These are phyloP conservation scores for Wickerhamiella azyma DNA, from an alignment of 805 yeast species.

Conservation along the genomic window DNA sequence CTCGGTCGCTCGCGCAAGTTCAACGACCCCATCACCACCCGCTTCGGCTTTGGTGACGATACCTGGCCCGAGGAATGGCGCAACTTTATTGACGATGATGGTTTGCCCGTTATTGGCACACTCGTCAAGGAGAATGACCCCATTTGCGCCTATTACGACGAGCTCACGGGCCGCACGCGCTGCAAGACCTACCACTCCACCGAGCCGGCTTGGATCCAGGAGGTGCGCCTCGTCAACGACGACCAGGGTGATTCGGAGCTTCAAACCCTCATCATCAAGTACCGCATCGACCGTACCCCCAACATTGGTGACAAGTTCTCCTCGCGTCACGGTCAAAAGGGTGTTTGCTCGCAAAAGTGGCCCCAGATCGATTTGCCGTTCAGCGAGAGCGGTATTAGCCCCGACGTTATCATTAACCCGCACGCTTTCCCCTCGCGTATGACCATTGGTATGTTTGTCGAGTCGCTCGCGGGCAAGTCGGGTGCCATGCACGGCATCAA, in stretches of 20 bases:
- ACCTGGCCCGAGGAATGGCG: conserved; percentile 89
- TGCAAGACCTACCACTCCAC: conserved; percentile 85
- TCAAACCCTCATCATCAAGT: conserved; percentile 75
- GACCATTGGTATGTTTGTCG: conserved; percentile 99
- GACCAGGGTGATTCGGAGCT: conserved; percentile 64
- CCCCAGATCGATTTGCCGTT: conserved; percentile 96
- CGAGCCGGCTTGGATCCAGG: conserved; percentile 91
- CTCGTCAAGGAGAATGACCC: conserved; percentile 93
- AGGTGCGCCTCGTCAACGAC: conserved; percentile 83
- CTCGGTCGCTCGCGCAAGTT: conserved; percentile 61
- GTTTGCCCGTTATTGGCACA: conserved; percentile 80
- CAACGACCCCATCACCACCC: conserved; percentile 91
- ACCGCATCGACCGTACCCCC: conserved; percentile 82
- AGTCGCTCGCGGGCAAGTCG: conserved; percentile 95
- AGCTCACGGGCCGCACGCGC: conserved; percentile 77
- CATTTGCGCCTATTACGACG: conserved; percentile 83
- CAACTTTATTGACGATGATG: conserved; percentile 78
- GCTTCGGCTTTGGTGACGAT: conserved; percentile 87
- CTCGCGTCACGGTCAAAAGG: conserved; percentile 96
- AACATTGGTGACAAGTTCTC: conserved; percentile 96
- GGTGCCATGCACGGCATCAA: conserved; percentile 97
- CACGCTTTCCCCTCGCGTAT: conserved; percentile 99
- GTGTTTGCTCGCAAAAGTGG: conserved; percentile 98
- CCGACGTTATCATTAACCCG: conserved; percentile 94
- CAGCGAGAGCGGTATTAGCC: conserved; percentile 90